These are phyloP conservation scores for Nadsonia commutata DNA, from an alignment of 1,139 yeast species.

Conservation along the genomic window DNA sequence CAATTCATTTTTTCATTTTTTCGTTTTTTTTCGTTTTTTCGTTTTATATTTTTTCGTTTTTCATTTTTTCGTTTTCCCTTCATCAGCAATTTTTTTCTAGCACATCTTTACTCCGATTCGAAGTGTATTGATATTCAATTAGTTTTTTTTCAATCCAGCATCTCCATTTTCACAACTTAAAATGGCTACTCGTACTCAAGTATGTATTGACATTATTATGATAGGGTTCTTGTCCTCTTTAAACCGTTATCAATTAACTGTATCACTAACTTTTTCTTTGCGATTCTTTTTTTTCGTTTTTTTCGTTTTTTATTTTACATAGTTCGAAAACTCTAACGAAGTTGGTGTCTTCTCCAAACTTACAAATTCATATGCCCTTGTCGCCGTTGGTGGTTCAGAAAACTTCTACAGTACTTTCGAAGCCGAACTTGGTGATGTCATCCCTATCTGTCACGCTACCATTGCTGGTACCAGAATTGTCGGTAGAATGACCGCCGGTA, in stretches of 20 bases:
- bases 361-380: slow-evolving; percentile 91
- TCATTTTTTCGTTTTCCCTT: not conserved
- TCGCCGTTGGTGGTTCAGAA: slow-evolving; percentile 96
- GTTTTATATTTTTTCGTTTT: not conserved
- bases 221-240: too few species aligned
- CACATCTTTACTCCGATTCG: not conserved
- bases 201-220: too few species aligned
- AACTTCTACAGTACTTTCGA: slow-evolving; percentile 95
- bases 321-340: slow-evolving; percentile 1
- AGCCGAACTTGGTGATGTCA: slow-evolving; percentile 91
- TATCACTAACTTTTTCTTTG: too few species aligned
- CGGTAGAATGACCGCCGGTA: slow-evolving; percentile 98
- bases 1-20: not conserved
- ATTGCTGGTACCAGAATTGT: slow-evolving; percentile 97
- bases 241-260: too few species aligned
- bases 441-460: slow-evolving; percentile 93
- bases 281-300: not conserved
- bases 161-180: not conserved
- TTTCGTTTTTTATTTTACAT: not conserved
- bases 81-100: not conserved
- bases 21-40: not conserved
- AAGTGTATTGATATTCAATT: not conserved
- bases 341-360: slow-evolving; percentile 95
- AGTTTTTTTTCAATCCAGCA: not conserved
- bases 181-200: not conserved